phyloP scores from a whole-genome alignment of 495 filamentous ascomycete genomes.

The Podospora comata region DNA sequence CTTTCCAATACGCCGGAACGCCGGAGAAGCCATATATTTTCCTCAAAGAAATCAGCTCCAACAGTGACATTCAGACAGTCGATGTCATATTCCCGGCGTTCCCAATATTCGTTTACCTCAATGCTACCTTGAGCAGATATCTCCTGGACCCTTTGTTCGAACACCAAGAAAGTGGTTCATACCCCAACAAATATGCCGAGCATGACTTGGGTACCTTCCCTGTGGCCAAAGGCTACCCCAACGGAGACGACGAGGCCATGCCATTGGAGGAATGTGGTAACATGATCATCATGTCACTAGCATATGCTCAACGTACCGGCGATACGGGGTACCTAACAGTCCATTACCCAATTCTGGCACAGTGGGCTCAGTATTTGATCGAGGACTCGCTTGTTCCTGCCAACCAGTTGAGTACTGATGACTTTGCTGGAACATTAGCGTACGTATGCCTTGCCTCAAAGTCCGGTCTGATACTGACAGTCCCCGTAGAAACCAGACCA shows the following conservation, averaged over 20 bases:
- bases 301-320: conserved; percentile 47
- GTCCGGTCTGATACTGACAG: background rate
- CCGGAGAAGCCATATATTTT: conserved; percentile 75
- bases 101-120: conserved; percentile 86
- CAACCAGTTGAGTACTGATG: conserved; percentile 87
- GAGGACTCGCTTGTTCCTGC: conserved; percentile 76
- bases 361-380: conserved; percentile 85
- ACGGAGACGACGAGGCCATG: conserved; percentile 86
- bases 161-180: conserved; percentile 86
- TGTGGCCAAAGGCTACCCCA: conserved; percentile 82
- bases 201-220: conserved; percentile 94
- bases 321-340: conserved; percentile 42
- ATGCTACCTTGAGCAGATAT: conserved; percentile 79
- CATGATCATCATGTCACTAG: conserved; percentile 88
- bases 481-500: conserved; percentile 68
- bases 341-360: conserved; percentile 73
- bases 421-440: conserved; percentile 82
- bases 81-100: conserved; percentile 94
- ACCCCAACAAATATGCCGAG: conserved; percentile 81
- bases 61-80: conserved; percentile 91
- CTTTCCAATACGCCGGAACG: conserved; percentile 78
- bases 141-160: conserved; percentile 84
- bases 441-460: conserved; percentile 15
- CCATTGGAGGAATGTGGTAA: conserved; percentile 95
- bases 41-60: conserved; percentile 91